Evolutionary conservation across 2,329 filamentous ascomycete genomes (phyloP).

Genomic region (Macrophomina phaseolina): DNA sequence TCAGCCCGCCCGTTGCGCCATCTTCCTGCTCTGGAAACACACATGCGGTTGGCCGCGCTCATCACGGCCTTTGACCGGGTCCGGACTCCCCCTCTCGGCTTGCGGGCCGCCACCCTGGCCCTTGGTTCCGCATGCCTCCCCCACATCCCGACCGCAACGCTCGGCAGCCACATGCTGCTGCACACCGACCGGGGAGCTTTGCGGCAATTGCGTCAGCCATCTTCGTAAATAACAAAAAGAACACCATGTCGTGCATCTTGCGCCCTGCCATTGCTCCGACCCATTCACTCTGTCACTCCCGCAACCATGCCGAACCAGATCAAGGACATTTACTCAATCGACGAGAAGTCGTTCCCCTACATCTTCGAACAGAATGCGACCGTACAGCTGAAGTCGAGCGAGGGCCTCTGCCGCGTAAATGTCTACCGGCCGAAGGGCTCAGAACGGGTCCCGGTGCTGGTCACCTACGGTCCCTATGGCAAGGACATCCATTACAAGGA

Average conservation of each 20-base stretch:
- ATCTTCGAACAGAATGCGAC: conserved; percentile 58
- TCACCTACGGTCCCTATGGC: conserved; percentile 74
- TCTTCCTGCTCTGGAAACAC: not conserved
- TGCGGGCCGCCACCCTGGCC: conserved; percentile 14
- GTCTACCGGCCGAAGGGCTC: conserved; percentile 56
- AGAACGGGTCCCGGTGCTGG: conserved; percentile 63
- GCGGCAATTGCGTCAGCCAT: conserved; percentile 17
- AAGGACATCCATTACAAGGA: conserved; percentile 69
- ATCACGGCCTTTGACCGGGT: not conserved
- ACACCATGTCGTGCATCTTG: not conserved
- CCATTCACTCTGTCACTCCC: not conserved
- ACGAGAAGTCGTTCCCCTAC: conserved; percentile 49
- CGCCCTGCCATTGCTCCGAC: not conserved
- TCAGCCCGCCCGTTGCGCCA: not conserved
- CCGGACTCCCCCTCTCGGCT: conserved; percentile 20
- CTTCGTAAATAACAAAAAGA: conserved; percentile 10
- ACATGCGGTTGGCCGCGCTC: conserved; percentile 3
- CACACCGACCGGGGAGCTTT: not conserved
- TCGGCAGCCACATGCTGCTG: conserved; percentile 11
- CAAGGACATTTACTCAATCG: conserved; percentile 41
- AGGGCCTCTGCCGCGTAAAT: conserved; percentile 56
- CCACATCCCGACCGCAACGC: conserved; percentile 18
- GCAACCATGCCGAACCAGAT: conserved; percentile 31
- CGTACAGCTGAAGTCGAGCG: conserved; percentile 49
- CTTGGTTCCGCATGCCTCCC: conserved; percentile 2